A percentile compares a stretch with the other conserved stretches of the same genome.
Evolutionary conservation across 1,284 basidiomycete genomes (phyloP).

Genomic region (Ceratobasidium sp.): DNA sequence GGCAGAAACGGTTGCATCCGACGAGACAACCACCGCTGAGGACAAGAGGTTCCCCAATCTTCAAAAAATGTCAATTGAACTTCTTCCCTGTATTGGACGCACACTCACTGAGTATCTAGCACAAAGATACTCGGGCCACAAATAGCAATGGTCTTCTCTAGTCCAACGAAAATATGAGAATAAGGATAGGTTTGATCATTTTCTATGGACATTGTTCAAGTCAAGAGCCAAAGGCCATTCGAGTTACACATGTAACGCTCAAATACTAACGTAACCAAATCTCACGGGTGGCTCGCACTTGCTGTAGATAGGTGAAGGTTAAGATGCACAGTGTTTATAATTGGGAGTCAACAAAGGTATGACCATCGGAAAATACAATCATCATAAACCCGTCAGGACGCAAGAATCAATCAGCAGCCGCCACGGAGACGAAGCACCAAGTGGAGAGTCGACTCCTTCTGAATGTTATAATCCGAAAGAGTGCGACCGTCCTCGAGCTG

Average conservation of each 20-base stretch:
- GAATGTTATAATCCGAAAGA: constrained; percentile 58
- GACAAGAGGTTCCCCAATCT: constrained; percentile 69
- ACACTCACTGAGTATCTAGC: constrained; percentile 3
- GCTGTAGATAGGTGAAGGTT: neutral
- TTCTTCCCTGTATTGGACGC: too few species aligned
- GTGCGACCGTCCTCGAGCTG: too few species aligned
- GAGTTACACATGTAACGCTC: neutral
- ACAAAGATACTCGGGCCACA: constrained; percentile 16
- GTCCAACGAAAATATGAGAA: constrained; percentile 25
- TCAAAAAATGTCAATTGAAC: constrained; percentile 19
- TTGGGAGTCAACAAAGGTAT: neutral
- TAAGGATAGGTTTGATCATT: constrained; percentile 4
- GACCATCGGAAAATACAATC: neutral
- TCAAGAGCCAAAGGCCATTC: neutral
- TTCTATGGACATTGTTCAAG: constrained; percentile 32
- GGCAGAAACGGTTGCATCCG: constrained; percentile 62
- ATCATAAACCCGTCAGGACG: constrained; percentile 8
- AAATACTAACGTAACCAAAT: neutral
- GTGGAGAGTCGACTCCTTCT: constrained; percentile 67
- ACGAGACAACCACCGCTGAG: constrained; percentile 60
- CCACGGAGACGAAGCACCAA: constrained; percentile 59
- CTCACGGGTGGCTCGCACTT: neutral
- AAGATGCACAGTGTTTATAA: constrained; percentile 1
- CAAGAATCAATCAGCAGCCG: constrained; percentile 12
- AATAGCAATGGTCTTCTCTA: constrained; percentile 20